Evolutionary conservation across 202 grass and related monocot species (phyloP), one percentile per base, ranked within the genome.

Genomic region (Elaeis oleifera): DNA sequence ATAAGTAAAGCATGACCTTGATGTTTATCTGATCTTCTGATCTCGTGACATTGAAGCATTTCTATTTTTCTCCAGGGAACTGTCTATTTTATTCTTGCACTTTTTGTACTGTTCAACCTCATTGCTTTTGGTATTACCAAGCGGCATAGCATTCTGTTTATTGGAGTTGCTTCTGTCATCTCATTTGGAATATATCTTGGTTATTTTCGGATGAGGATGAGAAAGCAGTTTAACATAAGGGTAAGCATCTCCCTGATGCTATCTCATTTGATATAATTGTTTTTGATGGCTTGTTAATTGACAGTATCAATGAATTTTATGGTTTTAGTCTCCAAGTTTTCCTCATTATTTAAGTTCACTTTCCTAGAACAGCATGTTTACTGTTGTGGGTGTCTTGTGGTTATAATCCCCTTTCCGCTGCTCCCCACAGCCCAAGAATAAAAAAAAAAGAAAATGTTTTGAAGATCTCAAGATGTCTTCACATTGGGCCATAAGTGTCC

Each of bases 221-320:
- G 85, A 76, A 89, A 82, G 61, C 85, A 87, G 56, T 99, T 87
- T 77, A 99, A 99, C 71, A 99, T 99, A 64, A 80, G 80, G 39
- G 94, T 86, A 82, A 78, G 59, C 60, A 67, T 81, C 64, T 75
- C 32, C 32, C 32, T 36, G 32, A 36, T 36, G 32, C 6, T 36
- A 36, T 9, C 6, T 2, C 32, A 36, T 7, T 36, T 36, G 8
- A 36, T 8, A 36, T 1, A 9, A 7, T 9, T 36, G 6, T 36
- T 9, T 9, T 36, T 36, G 6, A 1, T 9, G 32, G 7, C 7
- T 36, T 36, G 32, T 36, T 36, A 36, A 7, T 36, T 36, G 7
- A 36, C 8, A 8, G 32, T 36, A 9, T 9, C 32, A 36, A 36
- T 7, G 32, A 36, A 6, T 36, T 36, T 36, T 36, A 36, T 8